A percentile compares a stretch with the other conserved stretches of the same genome.
These are phyloP conservation scores for Termitomyces sp. DNA, from an alignment of 768 basidiomycete species.

Conservation along the genomic window DNA sequence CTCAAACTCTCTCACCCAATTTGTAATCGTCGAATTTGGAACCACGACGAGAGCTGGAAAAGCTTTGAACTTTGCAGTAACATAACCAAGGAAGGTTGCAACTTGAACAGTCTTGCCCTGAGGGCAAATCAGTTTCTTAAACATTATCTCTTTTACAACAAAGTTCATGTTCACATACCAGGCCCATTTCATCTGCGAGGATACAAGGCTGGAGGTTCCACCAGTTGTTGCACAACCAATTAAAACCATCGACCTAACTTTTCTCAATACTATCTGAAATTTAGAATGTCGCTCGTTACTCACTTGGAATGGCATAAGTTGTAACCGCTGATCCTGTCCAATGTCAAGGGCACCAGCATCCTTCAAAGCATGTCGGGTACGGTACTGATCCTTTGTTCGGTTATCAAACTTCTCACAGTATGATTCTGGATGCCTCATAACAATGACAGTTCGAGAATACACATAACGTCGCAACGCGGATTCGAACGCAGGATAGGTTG, in stretches of 20 bases:
- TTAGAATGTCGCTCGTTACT: conserved; percentile 13
- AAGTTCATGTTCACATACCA: conserved; percentile 46
- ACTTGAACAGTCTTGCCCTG: conserved; percentile 94
- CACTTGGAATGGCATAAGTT: conserved; percentile 88
- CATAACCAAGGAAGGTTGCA: conserved; percentile 72
- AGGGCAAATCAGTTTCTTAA: not conserved
- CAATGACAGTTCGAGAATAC: conserved; percentile 49
- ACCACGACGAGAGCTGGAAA: conserved; percentile 88
- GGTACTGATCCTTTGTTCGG: conserved; percentile 53
- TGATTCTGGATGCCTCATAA: conserved; percentile 43
- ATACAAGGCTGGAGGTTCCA: conserved; percentile 82
- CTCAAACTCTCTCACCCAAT: conserved; percentile 94
- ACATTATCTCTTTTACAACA: not conserved
- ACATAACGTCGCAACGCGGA: conserved; percentile 66
- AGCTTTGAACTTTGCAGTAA: conserved; percentile 48
- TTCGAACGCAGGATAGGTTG: conserved; percentile 58
- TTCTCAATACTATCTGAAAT: not conserved
- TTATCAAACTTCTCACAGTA: conserved; percentile 41
- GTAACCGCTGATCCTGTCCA: conserved; percentile 58
- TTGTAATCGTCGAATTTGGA: conserved; percentile 93
- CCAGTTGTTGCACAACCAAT: conserved; percentile 87
- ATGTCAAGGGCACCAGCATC: conserved; percentile 54
- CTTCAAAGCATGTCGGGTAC: conserved; percentile 37
- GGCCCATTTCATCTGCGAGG: conserved; percentile 96
- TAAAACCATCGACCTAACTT: conserved; percentile 69